Conservation (phyloP, 768 basidiomycete genomes). For the Xerocomellus dryophilus region DNA sequence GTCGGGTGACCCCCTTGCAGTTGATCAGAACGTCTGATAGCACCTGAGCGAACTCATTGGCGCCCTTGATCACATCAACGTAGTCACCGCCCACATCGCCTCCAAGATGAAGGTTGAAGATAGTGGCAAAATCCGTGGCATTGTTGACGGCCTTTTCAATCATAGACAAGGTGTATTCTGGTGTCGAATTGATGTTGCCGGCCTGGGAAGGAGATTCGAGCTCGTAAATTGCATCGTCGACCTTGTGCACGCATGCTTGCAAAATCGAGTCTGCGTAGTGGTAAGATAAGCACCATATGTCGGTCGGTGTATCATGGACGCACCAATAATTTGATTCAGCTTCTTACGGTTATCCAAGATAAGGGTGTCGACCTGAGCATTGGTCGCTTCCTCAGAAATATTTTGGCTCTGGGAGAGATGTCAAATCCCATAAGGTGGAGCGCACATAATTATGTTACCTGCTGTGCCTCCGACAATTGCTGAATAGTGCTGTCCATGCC, state of each 20-base stretch:
- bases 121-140: slow-evolving; percentile 92
- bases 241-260: slow-evolving; percentile 93
- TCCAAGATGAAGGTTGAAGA: slow-evolving; percentile 87
- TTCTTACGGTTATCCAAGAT: slow-evolving; percentile 98
- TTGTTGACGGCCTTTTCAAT: slow-evolving; percentile 95
- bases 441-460: slow-evolving; percentile 47
- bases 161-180: slow-evolving; percentile 97
- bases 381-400: slow-evolving; percentile 83
- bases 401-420: slow-evolving; percentile 62
- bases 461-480: slow-evolving; percentile 80
- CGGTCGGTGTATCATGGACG: slow-evolving; percentile 10
- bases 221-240: slow-evolving; percentile 97
- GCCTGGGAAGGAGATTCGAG: slow-evolving; percentile 93
- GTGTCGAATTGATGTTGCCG: slow-evolving; percentile 95
- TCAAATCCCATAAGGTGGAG: neutral
- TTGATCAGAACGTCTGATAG: slow-evolving; percentile 89
- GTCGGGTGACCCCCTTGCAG: slow-evolving; percentile 92
- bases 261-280: slow-evolving; percentile 82
- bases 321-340: slow-evolving; percentile 94
- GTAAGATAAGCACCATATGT: slow-evolving; percentile 13
- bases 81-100: slow-evolving; percentile 89
- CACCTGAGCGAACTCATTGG: slow-evolving; percentile 94
- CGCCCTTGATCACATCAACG: slow-evolving; percentile 96
- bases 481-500: slow-evolving; percentile 91
- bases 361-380: slow-evolving; percentile 95